Base-by-base conservation (phyloP, 306 rosid genomes). In the Lathyrus sativus region DNA sequence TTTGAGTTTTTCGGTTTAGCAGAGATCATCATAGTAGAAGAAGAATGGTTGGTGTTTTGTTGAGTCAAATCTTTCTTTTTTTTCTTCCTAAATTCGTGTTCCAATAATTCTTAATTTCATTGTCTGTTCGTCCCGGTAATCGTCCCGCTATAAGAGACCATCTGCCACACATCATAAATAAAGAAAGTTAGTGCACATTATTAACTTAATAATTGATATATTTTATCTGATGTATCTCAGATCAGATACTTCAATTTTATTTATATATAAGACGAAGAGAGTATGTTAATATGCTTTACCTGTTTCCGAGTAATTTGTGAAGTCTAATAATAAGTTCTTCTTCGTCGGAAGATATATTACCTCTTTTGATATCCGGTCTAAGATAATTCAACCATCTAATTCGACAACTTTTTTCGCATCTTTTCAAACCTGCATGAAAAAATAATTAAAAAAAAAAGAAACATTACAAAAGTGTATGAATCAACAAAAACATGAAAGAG, bases 121-220 rank as follows among this genome's bases (percentile, higher is more conserved):
- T 84, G 86, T 84, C 88, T 78, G 88, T 84, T 84, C 88, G 79
- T 49, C 88, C 88, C 14, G 88, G 86, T 19, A 84, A 82, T 64
- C 88, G 76, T 14, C 88, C 86, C 0, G 88, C 88, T 65, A 84
- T 84, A 2, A 84, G 64, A 6, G 88, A 84, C 88, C 88, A 84
- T 78, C 88, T 84, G 48, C 24, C 18, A 26, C 2, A 12, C 8
- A 39, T 18, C 2, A 4, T 42, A n/a, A 6, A 0, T 3, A 26
- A 0, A n/a, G 0, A 28, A 3, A 26, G 44, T 65, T 44, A 65
- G 8, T 11, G 14, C 12, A 13, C 19, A 31, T 22, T 28, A 11
- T 5, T 24, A 3, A 41, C 56, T 33, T 2, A 22, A 48, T 6
- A 26, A 26, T 3, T 26, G 2, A 24, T 19, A 24, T 2, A 24